These are phyloP conservation scores for Fusarium drepaniforme DNA, from an alignment of 2,329 filamentous ascomycete species.

Conservation along the genomic window DNA sequence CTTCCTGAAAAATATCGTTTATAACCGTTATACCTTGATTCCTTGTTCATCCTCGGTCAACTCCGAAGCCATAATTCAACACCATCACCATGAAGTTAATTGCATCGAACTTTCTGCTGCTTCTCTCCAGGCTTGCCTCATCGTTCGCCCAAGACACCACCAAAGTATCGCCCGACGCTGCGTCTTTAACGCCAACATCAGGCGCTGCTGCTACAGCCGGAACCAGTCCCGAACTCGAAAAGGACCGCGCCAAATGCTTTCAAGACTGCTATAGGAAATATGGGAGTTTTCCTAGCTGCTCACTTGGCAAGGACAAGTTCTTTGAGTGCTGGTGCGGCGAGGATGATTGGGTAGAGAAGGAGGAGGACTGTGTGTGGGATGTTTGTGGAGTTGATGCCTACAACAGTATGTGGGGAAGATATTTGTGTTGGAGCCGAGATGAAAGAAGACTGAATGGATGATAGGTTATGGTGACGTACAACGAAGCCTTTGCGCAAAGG, in stretches of 20 bases:
- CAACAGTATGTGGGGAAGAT: neutral
- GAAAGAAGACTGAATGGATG: neutral
- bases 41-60: neutral
- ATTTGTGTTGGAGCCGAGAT: rapidly evolving
- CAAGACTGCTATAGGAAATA: conserved; percentile 18
- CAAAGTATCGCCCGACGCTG: neutral
- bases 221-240: neutral
- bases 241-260: conserved; percentile 8
- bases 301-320: conserved; percentile 1
- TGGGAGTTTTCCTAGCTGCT: conserved; percentile 3
- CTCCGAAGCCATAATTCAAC: neutral
- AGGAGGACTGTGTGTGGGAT: conserved; percentile 18
- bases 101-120: neutral
- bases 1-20: neutral
- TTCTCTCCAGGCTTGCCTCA: neutral
- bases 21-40: neutral
- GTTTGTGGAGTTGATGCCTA: conserved; percentile 19
- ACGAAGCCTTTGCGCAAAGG: conserved; percentile 1
- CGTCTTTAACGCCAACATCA: neutral
- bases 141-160: neutral
- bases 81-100: neutral
- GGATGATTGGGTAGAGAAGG: conserved; percentile 17
- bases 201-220: no score
- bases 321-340: conserved; percentile 17
- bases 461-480: neutral